These are phyloP conservation scores for Vachellia pachyceras DNA, from an alignment of 306 rosid species.

Conservation along the genomic window DNA sequence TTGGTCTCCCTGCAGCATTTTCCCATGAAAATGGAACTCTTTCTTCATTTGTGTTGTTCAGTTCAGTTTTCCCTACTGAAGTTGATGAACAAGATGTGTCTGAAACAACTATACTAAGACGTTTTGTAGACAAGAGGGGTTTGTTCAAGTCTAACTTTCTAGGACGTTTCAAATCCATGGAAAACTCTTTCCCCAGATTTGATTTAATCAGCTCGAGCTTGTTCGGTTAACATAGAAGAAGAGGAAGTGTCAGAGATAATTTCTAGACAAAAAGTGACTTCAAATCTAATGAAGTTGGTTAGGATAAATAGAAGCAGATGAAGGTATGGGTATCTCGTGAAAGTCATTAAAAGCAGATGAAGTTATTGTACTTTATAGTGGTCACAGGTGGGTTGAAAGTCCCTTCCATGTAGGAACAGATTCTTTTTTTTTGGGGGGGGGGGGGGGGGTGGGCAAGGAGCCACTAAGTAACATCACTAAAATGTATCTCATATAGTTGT, in stretches of 20 bases:
- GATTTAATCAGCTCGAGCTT: not conserved
- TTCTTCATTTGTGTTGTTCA: constrained; percentile 46
- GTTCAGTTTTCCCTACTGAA: not conserved
- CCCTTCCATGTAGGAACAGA: constrained; percentile 36
- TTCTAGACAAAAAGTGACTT: constrained; percentile 23
- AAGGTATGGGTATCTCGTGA: constrained; percentile 63
- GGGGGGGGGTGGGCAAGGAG: too few species aligned
- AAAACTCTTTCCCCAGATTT: constrained; percentile 4
- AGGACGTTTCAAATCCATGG: constrained; percentile 50
- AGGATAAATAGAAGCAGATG: constrained; percentile 56
- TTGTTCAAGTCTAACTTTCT: constrained; percentile 74
- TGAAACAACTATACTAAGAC: constrained; percentile 31
- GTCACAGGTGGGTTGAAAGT: constrained; percentile 52
- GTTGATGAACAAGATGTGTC: constrained; percentile 37
- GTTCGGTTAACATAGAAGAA: constrained; percentile 31
- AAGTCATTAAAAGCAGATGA: constrained; percentile 31
- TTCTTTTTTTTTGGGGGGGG: too few species aligned
- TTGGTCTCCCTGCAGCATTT: constrained; percentile 75
- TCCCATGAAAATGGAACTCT: constrained; percentile 93
- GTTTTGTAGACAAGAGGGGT: constrained; percentile 75
- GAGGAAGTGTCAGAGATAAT: constrained; percentile 28
- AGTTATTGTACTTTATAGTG: constrained; percentile 45
- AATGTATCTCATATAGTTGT: not conserved
- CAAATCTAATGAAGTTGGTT: constrained; percentile 43
- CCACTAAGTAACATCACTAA: not conserved